A percentile compares a stretch with the other conserved stretches of the same genome.
These are phyloP conservation scores for Tylopilus balloui DNA, from an alignment of 768 basidiomycete species.

Conservation along the genomic window DNA sequence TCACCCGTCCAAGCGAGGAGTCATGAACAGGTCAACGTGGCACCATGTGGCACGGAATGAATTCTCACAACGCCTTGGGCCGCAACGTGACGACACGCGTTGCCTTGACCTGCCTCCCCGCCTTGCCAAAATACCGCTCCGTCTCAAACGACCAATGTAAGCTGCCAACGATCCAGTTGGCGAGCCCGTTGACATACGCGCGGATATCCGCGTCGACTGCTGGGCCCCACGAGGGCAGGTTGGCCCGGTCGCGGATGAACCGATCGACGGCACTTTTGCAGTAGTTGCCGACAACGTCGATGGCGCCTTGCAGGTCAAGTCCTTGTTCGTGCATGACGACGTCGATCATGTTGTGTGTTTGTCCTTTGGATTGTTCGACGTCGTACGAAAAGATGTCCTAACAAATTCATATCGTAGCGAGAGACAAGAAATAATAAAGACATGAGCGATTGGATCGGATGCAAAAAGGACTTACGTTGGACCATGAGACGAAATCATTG, in stretches of 20 bases:
- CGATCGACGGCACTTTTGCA: conserved; percentile 71
- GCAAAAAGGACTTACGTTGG: conserved; percentile 54
- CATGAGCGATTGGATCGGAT: neutral
- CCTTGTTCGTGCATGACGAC: conserved; percentile 71
- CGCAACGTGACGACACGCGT: conserved; percentile 50
- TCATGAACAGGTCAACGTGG: no score
- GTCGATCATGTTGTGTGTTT: conserved; percentile 81
- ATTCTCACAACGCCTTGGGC: conserved; percentile 38
- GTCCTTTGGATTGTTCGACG: conserved; percentile 75
- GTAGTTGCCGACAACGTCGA: conserved; percentile 71
- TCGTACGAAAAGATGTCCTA: conserved; percentile 86
- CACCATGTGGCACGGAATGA: no score
- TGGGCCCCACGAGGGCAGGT: conserved; percentile 67
- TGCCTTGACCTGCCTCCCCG: conserved; percentile 51
- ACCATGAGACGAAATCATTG: conserved; percentile 83
- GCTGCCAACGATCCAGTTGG: conserved; percentile 74
- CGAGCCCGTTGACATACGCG: conserved; percentile 63
- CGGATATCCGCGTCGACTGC: conserved; percentile 59
- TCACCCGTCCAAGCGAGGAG: no score
- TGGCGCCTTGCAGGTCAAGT: conserved; percentile 63
- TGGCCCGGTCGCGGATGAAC: conserved; percentile 44
- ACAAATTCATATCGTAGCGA: neutral
- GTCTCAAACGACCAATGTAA: conserved; percentile 75
- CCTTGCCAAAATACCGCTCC: conserved; percentile 66
- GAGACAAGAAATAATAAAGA: neutral